Base-by-base conservation (phyloP, 768 basidiomycete species). In the Hygrophoropsis aurantiaca region DNA sequence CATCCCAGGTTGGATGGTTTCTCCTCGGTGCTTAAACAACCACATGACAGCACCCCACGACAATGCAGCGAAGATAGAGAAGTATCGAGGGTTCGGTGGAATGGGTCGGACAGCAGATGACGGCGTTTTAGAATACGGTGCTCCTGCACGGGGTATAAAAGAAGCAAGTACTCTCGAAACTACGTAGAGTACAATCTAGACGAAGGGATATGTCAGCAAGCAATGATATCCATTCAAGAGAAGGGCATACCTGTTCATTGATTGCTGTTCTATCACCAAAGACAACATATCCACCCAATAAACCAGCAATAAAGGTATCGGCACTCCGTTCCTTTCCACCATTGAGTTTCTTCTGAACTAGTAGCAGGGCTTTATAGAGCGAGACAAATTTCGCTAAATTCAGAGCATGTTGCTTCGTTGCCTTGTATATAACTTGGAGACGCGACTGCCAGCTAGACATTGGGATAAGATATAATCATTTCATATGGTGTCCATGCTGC, bases 31-130 rank as follows among this genome's bases (percentile, higher is more conserved):
- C 59, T 84, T 77, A 78, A 94, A 98, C 51, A 97, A 71, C 80
- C 87, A 99, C 95, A 99, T 97, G 38, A 97, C 94, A 7, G 87
- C 79, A 36, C 92, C 97, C 97, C 97, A 98, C 25, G 85, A 79
- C 11, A 97, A 55, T 0, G 94, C 90, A 3, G 94, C 89, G 51
- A 94, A 93, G 37, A 89, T 60, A 1, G 87, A 82, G 68, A 98
- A 99, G 62, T 90, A 85, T 11, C 80, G 73, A 15, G 90, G 73
- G 60, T 95, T 81, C 3, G 94, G 94, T 6, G 94, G 93, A 27
- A 91, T 66, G 3, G 94, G 89, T 59, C 78, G 81, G 36, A 77
- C 74, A 30, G 67, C 51, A 4, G 74, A 60, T 4, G 72, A 65
- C 8, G 73, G 58, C 11, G 72, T 65, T 21, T 74, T 70, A 33